A percentile compares a stretch with the other conserved stretches of the same genome.
Evolutionary conservation across 805 yeast species (phyloP).

Genomic region (Lipomyces starkeyi): DNA sequence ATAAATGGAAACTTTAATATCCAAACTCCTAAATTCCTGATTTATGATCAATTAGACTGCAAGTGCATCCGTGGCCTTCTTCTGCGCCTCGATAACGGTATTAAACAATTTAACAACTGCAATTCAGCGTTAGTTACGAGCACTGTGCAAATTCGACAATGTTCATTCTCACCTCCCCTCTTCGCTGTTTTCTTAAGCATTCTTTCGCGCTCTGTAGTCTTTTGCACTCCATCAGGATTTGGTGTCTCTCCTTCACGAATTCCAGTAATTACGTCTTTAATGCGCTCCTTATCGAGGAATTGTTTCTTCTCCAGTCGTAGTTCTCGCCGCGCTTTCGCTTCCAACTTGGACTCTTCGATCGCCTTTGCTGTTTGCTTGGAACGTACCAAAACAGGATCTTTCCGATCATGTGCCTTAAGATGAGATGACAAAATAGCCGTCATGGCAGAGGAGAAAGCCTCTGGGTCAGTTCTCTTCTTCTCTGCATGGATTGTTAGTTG

Average conservation of each 20-base stretch:
- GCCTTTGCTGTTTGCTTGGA: conserved; percentile 63
- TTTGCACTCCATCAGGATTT: conserved; percentile 59
- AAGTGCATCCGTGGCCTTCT: conserved; percentile 23
- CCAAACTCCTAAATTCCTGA: not conserved
- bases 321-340: conserved; percentile 77
- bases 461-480: conserved; percentile 70
- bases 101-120: conserved; percentile 73
- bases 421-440: conserved; percentile 82
- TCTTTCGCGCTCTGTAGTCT: conserved; percentile 68
- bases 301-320: conserved; percentile 73
- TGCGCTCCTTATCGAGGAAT: conserved; percentile 68
- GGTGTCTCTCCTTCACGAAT: conserved; percentile 50
- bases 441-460: conserved; percentile 79
- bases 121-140: conserved; percentile 9
- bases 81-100: conserved; percentile 80
- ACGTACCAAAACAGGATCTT: conserved; percentile 89
- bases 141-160: not conserved
- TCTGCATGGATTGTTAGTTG: conserved; percentile 36
- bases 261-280: conserved; percentile 59
- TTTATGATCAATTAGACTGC: conserved; percentile 9
- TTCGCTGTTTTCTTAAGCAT: conserved; percentile 80
- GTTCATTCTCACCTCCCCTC: conserved; percentile 60
- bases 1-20: not conserved
- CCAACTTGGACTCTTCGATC: conserved; percentile 80
- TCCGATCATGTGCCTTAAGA: conserved; percentile 85